Evolutionary conservation across 257 asterid species (phyloP), one percentile per base, ranked within the genome.

Genomic region (Osmanthus fragrans): DNA sequence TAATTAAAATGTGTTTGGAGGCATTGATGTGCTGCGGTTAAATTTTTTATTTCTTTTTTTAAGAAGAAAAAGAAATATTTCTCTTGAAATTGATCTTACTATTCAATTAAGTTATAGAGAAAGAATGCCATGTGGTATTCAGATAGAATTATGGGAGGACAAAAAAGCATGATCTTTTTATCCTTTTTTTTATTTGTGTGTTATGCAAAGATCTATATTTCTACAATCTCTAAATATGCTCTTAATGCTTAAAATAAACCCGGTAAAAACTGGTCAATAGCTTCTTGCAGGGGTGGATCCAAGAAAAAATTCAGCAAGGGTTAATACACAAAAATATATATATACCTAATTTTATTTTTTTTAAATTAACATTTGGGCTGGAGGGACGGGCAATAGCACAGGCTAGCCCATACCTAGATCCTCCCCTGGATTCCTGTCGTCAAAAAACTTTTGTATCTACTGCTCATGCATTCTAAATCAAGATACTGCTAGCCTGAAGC

Each of bases 381-480:
- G n/a, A n/a, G n/a, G n/a, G n/a, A n/a, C n/a, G n/a, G n/a, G n/a
- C n/a, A n/a, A n/a, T n/a, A n/a, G n/a, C n/a, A 25, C 27, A 25
- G 27, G 0, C 27, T 1, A 1, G 27, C 27, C 27, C 27, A 25
- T 25, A 25, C 1, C 27, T 25, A 25, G 27, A 25, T 25, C 27
- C 27, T 0, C 27, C 27, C 27, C 27, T 25, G 27, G 30, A 49
- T 70, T 70, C 63, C 5, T 70, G 33, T 72, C 12, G 40, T 65
- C 18, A 27, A 12, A 23, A 78, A 39, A 36, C 40, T 15, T n/a
- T 51, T 73, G 51, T 79, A 51, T 19, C 37, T 27, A 27, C 49
- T 29, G 58, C 70, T 69, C 63, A 25, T 76, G 25, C 39, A 66
- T 66, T 77, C 63, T 7, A 37, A 68, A 73, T 65, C 70, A 58